A percentile compares a stretch with the other conserved stretches of the same genome.
Evolutionary conservation across 108 stramenopile genomes (phyloP).

Genomic region (Schizochytrium sp.): DNA sequence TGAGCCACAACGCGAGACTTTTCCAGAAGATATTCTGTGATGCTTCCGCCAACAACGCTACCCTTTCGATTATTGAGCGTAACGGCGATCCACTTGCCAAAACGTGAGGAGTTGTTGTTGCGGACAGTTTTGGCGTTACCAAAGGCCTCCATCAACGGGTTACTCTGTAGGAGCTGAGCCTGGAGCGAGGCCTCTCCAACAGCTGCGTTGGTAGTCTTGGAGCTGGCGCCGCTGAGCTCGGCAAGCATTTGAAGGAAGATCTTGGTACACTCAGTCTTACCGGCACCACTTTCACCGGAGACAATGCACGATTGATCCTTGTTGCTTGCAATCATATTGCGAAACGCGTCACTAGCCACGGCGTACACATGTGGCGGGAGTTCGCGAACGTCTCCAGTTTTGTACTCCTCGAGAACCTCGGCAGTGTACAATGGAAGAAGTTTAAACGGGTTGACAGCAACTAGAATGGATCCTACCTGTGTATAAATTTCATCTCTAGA

Average conservation of each 20-base stretch:
- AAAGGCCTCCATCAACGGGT: conserved; percentile 98
- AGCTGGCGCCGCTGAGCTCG: conserved; percentile 59
- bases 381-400: conserved; percentile 70
- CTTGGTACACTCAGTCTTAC: conserved; percentile 83
- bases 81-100: conserved; percentile 95
- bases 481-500: conserved; percentile 72
- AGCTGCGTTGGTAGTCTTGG: not conserved
- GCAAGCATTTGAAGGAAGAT: conserved; percentile 79
- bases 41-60: conserved; percentile 73
- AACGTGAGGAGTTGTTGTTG: conserved; percentile 99
- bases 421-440: conserved; percentile 76
- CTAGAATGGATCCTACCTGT: conserved; percentile 68
- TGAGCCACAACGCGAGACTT: conserved; percentile 93
- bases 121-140: conserved; percentile 99
- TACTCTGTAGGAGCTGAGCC: conserved; percentile 92
- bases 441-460: conserved; percentile 76
- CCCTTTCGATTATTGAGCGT: conserved; percentile 71
- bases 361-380: conserved; percentile 94
- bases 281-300: conserved; percentile 81
- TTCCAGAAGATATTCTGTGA: conserved; percentile 92
- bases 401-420: conserved; percentile 75
- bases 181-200: conserved; percentile 84
- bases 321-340: conserved; percentile 84
- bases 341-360: conserved; percentile 89
- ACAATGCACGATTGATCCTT: conserved; percentile 74